phyloP scores from a whole-genome alignment of 345 rosid species.

The Acer negundo region DNA sequence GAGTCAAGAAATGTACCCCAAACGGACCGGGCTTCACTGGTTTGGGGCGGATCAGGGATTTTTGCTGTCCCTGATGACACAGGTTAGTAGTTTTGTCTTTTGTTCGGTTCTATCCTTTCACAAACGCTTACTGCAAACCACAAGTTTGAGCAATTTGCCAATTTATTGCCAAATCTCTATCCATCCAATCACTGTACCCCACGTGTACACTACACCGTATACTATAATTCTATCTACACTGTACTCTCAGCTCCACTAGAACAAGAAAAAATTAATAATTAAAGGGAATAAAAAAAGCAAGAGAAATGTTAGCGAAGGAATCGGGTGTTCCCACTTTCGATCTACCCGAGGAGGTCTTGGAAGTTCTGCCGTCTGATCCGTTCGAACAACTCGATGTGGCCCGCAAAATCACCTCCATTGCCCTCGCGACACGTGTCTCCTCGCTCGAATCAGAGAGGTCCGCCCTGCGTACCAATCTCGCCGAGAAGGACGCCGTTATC shows the following conservation, averaged over 20 bases:
- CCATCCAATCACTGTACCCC: neutral
- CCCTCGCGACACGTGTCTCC: conserved; percentile 84
- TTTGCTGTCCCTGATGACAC: too few relatives aligned
- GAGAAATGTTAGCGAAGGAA: conserved; percentile 43
- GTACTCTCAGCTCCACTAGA: neutral
- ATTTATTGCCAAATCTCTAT: neutral
- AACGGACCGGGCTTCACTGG: too few relatives aligned
- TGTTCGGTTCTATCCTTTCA: conserved; percentile 27
- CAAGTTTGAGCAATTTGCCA: neutral
- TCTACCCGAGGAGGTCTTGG: conserved; percentile 75
- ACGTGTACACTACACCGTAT: neutral
- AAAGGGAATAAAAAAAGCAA: neutral
- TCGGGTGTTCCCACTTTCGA: conserved; percentile 54
- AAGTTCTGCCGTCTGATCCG: conserved; percentile 84
- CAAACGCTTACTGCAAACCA: neutral
- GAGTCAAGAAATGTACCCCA: too few relatives aligned
- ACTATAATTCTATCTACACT: neutral
- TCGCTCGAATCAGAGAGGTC: conserved; percentile 79
- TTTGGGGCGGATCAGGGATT: too few relatives aligned
- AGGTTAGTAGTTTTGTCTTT: neutral
- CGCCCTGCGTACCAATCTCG: conserved; percentile 49
- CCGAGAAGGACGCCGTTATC: conserved; percentile 66
- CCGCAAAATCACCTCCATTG: conserved; percentile 94
- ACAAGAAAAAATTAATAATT: neutral
- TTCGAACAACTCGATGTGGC: conserved; percentile 96